Percentiles rank a stretch among this genome's conserved stretches.
phyloP scores from a whole-genome alignment of 441 rosid species.

The Pelargonium cotyledonis region DNA sequence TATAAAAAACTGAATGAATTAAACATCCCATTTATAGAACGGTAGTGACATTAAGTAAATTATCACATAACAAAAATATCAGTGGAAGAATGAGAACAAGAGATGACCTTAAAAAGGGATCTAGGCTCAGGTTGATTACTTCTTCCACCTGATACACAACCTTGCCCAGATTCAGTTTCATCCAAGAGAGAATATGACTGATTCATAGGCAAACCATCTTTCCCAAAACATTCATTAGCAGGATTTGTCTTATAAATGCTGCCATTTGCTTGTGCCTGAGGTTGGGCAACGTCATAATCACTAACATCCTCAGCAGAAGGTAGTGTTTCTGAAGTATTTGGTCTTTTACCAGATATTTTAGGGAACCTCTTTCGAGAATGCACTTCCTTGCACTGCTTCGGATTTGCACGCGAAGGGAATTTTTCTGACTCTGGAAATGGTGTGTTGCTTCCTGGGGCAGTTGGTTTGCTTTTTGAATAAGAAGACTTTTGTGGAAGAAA shows the following conservation, averaged over 20 bases:
- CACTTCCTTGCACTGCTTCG: too few relatives aligned
- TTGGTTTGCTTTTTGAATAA: too few relatives aligned
- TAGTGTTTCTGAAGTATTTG: too few relatives aligned
- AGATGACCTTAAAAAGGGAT: slow-evolving; percentile 33
- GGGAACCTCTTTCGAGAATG: too few relatives aligned
- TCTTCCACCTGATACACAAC: slow-evolving; percentile 25
- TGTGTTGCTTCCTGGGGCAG: too few relatives aligned
- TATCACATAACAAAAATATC: neutral
- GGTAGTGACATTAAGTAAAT: neutral
- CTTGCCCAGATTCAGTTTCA: slow-evolving; percentile 14
- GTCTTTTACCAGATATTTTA: too few relatives aligned
- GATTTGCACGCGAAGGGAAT: too few relatives aligned
- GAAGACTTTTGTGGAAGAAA: too few relatives aligned
- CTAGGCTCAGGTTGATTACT: slow-evolving; percentile 11
- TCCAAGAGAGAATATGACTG: slow-evolving; percentile 12
- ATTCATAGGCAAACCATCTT: slow-evolving; percentile 20
- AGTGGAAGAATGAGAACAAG: neutral
- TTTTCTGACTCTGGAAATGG: too few relatives aligned
- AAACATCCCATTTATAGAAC: neutral
- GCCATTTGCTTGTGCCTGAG: too few relatives aligned
- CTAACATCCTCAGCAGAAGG: too few relatives aligned
- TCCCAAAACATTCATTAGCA: slow-evolving; percentile 20
- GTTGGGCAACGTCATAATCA: too few relatives aligned
- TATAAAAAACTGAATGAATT: neutral
- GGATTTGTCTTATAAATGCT: slow-evolving; percentile 16